phyloP scores from a whole-genome alignment of 176 grass and related monocot species.

The Aegilops tauschii region DNA sequence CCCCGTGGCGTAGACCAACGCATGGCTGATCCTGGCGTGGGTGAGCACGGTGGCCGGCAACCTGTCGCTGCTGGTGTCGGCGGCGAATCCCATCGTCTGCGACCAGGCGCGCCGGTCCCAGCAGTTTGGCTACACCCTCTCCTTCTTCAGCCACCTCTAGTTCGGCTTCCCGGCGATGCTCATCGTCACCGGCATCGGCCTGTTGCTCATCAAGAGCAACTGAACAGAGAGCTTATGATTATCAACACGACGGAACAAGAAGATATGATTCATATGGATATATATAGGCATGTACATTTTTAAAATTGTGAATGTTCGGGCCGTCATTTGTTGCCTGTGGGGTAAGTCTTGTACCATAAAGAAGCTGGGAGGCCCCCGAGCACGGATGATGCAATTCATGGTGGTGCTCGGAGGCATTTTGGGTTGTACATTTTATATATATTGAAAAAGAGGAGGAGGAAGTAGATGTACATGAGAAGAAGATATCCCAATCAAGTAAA shows the following conservation, averaged over 20 bases:
- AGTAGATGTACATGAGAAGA: neutral
- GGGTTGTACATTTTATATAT: too few species aligned
- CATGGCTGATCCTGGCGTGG: conserved; percentile 90
- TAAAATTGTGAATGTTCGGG: too few species aligned
- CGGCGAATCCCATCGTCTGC: conserved; percentile 89
- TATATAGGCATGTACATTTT: neutral
- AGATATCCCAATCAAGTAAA: neutral
- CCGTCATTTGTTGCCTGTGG: too few species aligned
- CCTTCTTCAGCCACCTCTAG: conserved; percentile 71
- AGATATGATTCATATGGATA: conserved; percentile 30
- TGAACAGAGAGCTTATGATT: neutral
- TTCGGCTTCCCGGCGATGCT: conserved; percentile 76
- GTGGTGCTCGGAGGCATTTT: too few species aligned
- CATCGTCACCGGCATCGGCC: conserved; percentile 56
- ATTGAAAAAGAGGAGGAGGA: too few species aligned
- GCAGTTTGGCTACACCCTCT: conserved; percentile 75
- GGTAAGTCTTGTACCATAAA: too few species aligned
- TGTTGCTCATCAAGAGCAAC: conserved; percentile 57
- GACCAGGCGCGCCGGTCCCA: conserved; percentile 76
- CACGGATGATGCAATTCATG: too few species aligned
- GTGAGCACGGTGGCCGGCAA: conserved; percentile 96
- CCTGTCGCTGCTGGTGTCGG: conserved; percentile 83
- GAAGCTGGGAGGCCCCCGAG: too few species aligned
- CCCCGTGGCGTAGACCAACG: conserved; percentile 38
- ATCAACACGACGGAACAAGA: too few species aligned